Base-by-base conservation (phyloP, 345 rosid species). In the Eucalyptus curtisii region DNA sequence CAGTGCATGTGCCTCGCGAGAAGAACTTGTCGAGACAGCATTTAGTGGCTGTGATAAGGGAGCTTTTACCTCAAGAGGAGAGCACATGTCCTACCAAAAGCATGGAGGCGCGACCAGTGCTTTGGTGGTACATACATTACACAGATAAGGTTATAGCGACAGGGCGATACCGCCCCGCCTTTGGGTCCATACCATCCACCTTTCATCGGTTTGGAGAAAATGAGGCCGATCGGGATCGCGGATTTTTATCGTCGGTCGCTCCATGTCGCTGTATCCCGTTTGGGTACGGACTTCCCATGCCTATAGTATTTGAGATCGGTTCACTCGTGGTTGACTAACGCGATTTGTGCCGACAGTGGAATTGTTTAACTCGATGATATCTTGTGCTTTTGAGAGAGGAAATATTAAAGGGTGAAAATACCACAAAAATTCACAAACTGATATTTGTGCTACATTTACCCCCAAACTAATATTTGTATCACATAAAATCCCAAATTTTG, bases 401-500 rank as follows among this genome's bases (percentile, higher is more conserved):
- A 17, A 19, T 10, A 71, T 6, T 68, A 68, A 17, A 33, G 6
- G 80, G 24, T 68, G 80, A 33, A 68, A 68, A 33, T 17, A 0
- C 44, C 25, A 37, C 7, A 1, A 6, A 66, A 71, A 61, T 3
- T 64, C 40, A 64, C 5, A 8, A 64, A 64, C 0, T 15, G 76
- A 5, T 15, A 64, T 8, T 16, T 4, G 20, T 14, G 20, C 2
- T 5, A 0, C 40, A 0, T 64, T 64, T 4, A n/a, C 1, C 0
- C 22, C 11, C 20, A 15, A 64, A n/a, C 1, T 64, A 15, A n/a
- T 64, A 8, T 64, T 5, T 2, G 6, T 7, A 1, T 64, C 0
- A 5, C 10, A 64, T n/a, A 64, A 64, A n/a, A n/a, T 7, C 0
- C 0, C 0, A 7, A 64, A n/a, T 64, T 64, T 64, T 3, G 4